Conservation (phyloP, 78 protist species). For the Dictyostelium firmibasis region DNA sequence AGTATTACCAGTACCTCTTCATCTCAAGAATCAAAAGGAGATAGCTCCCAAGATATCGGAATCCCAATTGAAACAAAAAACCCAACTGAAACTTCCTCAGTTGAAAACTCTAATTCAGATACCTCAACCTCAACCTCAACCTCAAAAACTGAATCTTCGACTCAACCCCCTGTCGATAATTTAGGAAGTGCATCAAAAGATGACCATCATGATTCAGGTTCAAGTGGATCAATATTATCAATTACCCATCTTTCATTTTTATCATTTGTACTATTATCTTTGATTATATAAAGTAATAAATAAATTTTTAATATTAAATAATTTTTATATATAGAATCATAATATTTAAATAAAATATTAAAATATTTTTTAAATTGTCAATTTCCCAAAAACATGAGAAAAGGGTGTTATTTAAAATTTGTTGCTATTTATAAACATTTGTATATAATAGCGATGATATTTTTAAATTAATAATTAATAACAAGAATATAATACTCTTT, state of each 20-base stretch:
- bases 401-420: too few relatives aligned
- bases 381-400: too few relatives aligned
- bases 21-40: background rate
- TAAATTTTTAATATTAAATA: background rate
- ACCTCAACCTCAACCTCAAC: background rate
- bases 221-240: background rate
- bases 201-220: background rate
- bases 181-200: background rate
- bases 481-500: too few relatives aligned
- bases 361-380: too few relatives aligned
- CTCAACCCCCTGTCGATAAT: background rate
- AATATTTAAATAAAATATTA: too few relatives aligned
- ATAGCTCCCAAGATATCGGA: background rate
- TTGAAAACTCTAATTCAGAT: background rate
- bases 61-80: background rate
- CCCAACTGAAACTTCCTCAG: background rate
- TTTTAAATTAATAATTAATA: too few relatives aligned
- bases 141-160: background rate
- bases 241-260: background rate
- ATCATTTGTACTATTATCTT: background rate
- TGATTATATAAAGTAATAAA: background rate
- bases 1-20: background rate
- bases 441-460: too few relatives aligned
- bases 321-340: too few relatives aligned
- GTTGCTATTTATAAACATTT: too few relatives aligned